A percentile compares a stretch with the other conserved stretches of the same genome.
Conservation (phyloP, 768 basidiomycete genomes). For the Termitomyces bulborhizus region DNA sequence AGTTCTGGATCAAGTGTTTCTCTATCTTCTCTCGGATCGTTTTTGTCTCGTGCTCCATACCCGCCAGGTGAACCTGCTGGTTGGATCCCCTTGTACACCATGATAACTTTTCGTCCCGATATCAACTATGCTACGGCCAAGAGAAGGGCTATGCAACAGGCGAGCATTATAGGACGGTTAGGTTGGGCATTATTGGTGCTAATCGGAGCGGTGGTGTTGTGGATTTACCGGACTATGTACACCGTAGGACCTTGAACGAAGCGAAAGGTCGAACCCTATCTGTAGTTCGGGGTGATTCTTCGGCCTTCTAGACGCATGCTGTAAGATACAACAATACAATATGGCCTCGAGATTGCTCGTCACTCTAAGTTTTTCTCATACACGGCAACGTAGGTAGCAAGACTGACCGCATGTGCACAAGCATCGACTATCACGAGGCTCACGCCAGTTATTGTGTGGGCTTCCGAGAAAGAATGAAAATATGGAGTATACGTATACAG, state of each 20-base stretch:
- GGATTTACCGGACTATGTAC: constrained; percentile 26
- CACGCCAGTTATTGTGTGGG: constrained; percentile 12
- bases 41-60: constrained; percentile 49
- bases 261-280: constrained; percentile 12
- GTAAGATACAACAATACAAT: constrained; percentile 11
- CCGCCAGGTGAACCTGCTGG: constrained; percentile 55
- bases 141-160: constrained; percentile 64
- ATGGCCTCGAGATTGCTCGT: constrained; percentile 8
- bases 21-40: constrained; percentile 38
- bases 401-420: constrained; percentile 6
- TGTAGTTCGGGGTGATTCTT: constrained; percentile 8
- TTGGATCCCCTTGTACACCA: constrained; percentile 93
- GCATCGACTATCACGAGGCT: constrained; percentile 15
- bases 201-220: constrained; percentile 37
- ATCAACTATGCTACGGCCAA: constrained; percentile 83
- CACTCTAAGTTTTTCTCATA: constrained; percentile 9
- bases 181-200: constrained; percentile 43
- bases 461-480: constrained; percentile 17
- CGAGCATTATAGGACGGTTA: constrained; percentile 45
- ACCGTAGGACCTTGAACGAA: constrained; percentile 12
- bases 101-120: constrained; percentile 97
- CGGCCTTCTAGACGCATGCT: constrained; percentile 14
- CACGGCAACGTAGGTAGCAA: neutral
- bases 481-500: constrained; percentile 27
- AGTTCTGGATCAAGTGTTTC: constrained; percentile 44